Percentiles rank a stretch among this genome's conserved stretches.
Evolutionary conservation across 305 asterid species (phyloP).

Genomic region (Fraxinus baroniana): DNA sequence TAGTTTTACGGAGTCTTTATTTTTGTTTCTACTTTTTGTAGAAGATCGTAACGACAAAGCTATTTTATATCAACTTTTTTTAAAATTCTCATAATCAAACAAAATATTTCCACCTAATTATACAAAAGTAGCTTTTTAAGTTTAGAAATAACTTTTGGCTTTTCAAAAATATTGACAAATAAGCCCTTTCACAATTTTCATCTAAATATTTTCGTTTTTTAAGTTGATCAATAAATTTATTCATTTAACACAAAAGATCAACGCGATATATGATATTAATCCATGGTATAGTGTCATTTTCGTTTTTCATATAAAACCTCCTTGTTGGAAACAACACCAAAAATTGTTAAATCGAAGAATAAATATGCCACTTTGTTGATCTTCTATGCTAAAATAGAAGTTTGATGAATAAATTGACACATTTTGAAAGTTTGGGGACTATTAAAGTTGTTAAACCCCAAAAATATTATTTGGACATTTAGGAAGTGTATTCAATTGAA

Average conservation of each 20-base stretch:
- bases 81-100: no score
- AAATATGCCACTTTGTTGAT: background rate
- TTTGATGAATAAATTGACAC: background rate
- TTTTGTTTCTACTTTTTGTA: no score
- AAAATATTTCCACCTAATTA: no score
- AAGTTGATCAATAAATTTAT: background rate
- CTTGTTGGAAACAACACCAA: background rate
- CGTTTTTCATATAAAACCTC: background rate
- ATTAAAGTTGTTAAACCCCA: background rate
- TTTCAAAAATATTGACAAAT: background rate
- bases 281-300: background rate
- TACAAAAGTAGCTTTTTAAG: no score
- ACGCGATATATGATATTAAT: background rate
- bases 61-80: no score
- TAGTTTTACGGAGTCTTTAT: no score
- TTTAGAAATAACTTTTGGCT: background rate
- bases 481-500: no score
- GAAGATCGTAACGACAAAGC: no score
- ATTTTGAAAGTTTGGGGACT: background rate
- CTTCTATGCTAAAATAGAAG: background rate
- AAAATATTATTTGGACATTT: background rate
- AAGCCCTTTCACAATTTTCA: background rate
- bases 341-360: background rate
- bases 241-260: background rate
- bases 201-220: background rate